phyloP scores from a whole-genome alignment of 2,329 filamentous ascomycete species.

The Tolypocladium endophyticum region DNA sequence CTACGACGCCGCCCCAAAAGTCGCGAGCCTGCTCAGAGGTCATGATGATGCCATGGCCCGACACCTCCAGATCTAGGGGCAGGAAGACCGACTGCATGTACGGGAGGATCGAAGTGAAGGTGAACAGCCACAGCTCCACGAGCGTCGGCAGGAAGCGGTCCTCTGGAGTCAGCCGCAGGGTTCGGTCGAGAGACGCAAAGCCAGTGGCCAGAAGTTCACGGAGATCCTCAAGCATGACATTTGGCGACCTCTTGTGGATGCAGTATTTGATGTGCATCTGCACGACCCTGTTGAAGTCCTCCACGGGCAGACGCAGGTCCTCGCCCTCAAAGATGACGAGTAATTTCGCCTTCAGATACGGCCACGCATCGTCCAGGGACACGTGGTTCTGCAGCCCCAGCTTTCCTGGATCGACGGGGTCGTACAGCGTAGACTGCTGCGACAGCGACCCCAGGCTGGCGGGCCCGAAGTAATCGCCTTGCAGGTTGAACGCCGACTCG shows the following conservation, averaged over 20 bases:
- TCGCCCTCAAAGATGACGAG: constrained; percentile 74
- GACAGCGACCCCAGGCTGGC: constrained; percentile 37
- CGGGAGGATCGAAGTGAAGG: constrained; percentile 81
- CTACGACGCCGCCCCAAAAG: constrained; percentile 72
- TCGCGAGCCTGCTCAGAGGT: constrained; percentile 69
- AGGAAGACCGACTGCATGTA: constrained; percentile 95
- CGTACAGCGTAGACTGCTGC: constrained; percentile 35
- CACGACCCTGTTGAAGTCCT: constrained; percentile 77
- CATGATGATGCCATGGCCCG: constrained; percentile 72
- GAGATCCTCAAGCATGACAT: constrained; percentile 64
- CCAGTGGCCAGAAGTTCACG: constrained; percentile 68
- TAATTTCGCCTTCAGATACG: constrained; percentile 64
- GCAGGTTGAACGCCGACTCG: constrained; percentile 31
- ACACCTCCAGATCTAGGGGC: constrained; percentile 86
- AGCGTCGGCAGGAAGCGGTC: constrained; percentile 82
- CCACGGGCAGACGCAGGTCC: constrained; percentile 66
- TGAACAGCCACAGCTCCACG: constrained; percentile 89
- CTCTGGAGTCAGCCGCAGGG: constrained; percentile 66
- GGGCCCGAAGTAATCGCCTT: constrained; percentile 41
- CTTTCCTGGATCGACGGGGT: constrained; percentile 43
- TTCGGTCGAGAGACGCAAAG: constrained; percentile 78
- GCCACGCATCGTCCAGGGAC: constrained; percentile 72
- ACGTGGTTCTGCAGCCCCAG: constrained; percentile 56
- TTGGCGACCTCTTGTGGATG: constrained; percentile 61
- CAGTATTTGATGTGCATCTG: constrained; percentile 68